These are phyloP conservation scores for Psilocybe subaeruginosa DNA, from an alignment of 768 basidiomycete species.

Conservation along the genomic window DNA sequence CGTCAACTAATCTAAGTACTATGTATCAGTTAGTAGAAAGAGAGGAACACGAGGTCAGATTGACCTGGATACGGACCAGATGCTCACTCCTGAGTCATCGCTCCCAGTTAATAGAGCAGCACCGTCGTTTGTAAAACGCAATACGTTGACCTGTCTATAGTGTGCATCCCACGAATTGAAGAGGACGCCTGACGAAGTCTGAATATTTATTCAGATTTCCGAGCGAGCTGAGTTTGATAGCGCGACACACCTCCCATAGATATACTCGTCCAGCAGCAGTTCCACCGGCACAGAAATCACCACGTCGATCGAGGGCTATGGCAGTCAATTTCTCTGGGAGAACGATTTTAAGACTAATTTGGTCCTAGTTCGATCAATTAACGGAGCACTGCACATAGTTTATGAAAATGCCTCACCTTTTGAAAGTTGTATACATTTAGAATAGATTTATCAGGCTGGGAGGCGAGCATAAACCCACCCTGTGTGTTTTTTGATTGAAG, in stretches of 20 bases:
- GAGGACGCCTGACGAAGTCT: constrained; percentile 93
- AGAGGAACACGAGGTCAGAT: constrained; percentile 29
- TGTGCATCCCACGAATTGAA: constrained; percentile 95
- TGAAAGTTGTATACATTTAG: constrained; percentile 93
- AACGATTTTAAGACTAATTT: constrained; percentile 83
- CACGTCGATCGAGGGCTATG: constrained; percentile 72
- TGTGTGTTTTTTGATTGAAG: constrained; percentile 69
- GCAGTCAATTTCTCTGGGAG: constrained; percentile 90
- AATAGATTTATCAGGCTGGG: constrained; percentile 87
- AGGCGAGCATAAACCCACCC: constrained; percentile 85
- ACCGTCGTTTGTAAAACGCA: constrained; percentile 85
- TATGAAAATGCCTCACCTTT: constrained; percentile 57
- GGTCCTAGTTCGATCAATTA: constrained; percentile 62
- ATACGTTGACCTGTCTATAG: constrained; percentile 84
- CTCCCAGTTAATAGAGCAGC: constrained; percentile 82
- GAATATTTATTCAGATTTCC: constrained; percentile 16
- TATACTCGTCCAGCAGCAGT: constrained; percentile 89
- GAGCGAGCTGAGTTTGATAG: background rate
- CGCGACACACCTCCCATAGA: constrained; percentile 86
- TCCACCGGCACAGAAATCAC: constrained; percentile 84
- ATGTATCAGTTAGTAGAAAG: constrained; percentile 16
- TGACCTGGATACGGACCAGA: constrained; percentile 90
- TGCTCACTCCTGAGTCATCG: constrained; percentile 86
- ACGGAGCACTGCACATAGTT: constrained; percentile 2
- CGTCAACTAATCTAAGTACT: constrained; percentile 67